Base-by-base conservation (phyloP, 108 stramenopile genomes). In the Pseudonitzschia multiseries region DNA sequence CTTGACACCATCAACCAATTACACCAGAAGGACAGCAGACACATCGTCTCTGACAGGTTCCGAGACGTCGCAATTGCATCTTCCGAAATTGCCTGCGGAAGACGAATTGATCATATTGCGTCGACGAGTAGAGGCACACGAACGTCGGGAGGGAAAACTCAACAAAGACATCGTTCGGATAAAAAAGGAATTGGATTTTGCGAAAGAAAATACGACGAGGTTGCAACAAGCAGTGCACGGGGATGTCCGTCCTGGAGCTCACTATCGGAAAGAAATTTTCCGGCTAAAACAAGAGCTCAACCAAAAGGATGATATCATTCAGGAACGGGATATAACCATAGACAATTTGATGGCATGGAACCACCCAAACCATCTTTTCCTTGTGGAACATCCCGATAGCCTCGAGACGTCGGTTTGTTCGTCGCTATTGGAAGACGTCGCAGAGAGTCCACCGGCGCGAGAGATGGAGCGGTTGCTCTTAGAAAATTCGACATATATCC, bases 381-480 rank as follows among this genome's bases (percentile, higher is more conserved):
- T 56, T 26, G 21, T 56, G 9, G 54, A 56, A 24, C 43, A 67
- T 48, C 41, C 14, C 41, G 31, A 40, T n/a, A 67, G 20, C 22
- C 43, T 24, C n/a, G 21, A 44, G 10, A 48, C 66, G 15, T 67
- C 66, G 5, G 66, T 67, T 15, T 67, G 66, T 17, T 67, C 66
- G 46, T 67, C 66, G n/a, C 13, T 67, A 9, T 1, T 50, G 42
- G 66, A 67, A 5, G 66, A 67, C 3, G 18, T 21, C 12, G 61
- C 15, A 33, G 66, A 67, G 17, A 48, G 9, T 67, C 66, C 66
- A 14, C 43, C n/a, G 20, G 43, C 46, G 26, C 20, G 46, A 15
- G 66, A 67, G 28, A 67, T 67, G 66, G 66, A 67, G 15, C 66
- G 66, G 43, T 40, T 67, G 44, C 66, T 67, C 8, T 15, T 27